Base-by-base conservation (phyloP, 1,284 basidiomycete species). In the Coniferiporia sulphurascens region DNA sequence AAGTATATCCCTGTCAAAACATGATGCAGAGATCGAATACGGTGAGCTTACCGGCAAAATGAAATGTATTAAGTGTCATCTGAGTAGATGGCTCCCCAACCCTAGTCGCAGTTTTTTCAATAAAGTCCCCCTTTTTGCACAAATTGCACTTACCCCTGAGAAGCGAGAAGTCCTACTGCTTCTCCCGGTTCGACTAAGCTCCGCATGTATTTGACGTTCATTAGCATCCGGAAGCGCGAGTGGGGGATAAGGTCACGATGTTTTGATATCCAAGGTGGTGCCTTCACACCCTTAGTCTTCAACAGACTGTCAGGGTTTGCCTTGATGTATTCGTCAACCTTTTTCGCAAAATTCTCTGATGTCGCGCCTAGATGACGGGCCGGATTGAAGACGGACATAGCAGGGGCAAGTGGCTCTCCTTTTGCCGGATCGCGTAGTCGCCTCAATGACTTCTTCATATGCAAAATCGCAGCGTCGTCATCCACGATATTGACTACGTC, bases 1-100 rank as follows among this genome's bases (percentile, higher is more conserved):
- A 57, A 52, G 6, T 22, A 52, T 22, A n/a, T n/a, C 52, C 50
- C 55, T 49, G 53, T 63, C 61, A 56, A 55, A 60, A 21, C 57
- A 15, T 8, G n/a, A n/a, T 45, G 27, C 21, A 48, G 55, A 19
- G n/a, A 17, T n/a, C 41, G 27, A 65, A 35, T 54, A 50, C 32
- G 54, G 13, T 27, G 9, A 13, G 71, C 82, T 67, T 71, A 85
- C 91, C 93, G 65, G 95, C 95, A 72, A 99, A 98, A 79, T 99
- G 97, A 86, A 99, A 99, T 8, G 97, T 99, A 73, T 99, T 99
- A 65, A 99, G 78, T 34, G 97, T 99, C 97, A 99, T 99, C 73
- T 99, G 97, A 1, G 97, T 99, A 22, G 97, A 99, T 3, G 97
- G 97, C 73, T 99, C 97, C 62, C 97, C 97, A 51, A 99, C 86